Evolutionary conservation across 345 rosid species (phyloP).

Genomic region (Linum trigynum): DNA sequence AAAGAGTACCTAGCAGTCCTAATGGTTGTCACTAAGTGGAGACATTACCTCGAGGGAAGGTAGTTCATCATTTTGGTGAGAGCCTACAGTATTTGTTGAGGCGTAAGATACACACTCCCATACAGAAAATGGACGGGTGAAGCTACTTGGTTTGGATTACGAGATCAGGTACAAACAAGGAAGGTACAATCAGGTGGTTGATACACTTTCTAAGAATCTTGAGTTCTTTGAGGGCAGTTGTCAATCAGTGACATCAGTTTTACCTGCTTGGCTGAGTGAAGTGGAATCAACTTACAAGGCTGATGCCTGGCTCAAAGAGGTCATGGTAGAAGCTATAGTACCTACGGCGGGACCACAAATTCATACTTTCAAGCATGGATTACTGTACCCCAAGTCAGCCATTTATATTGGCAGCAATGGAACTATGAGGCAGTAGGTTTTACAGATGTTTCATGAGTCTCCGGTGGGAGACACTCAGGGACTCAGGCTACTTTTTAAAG

Average conservation of each 20-base stretch:
- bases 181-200: not conserved
- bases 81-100: not conserved
- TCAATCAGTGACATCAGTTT: not conserved
- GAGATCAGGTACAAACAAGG: not conserved
- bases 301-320: not conserved
- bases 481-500: not conserved
- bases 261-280: not conserved
- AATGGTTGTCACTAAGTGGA: no score
- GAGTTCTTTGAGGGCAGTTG: not conserved
- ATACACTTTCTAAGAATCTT: not conserved
- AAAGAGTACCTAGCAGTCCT: no score
- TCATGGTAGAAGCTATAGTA: not conserved
- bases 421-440: not conserved
- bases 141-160: not conserved
- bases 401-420: not conserved
- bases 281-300: not conserved
- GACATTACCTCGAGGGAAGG: not conserved
- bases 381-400: no score
- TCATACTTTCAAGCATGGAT: not conserved
- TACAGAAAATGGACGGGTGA: not conserved
- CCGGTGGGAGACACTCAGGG: not conserved
- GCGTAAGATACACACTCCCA: not conserved
- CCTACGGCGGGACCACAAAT: not conserved
- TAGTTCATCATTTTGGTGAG: not conserved
- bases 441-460: not conserved